Evolutionary conservation across 768 basidiomycete genomes (phyloP).

Genomic region (Mrakia gelida): DNA sequence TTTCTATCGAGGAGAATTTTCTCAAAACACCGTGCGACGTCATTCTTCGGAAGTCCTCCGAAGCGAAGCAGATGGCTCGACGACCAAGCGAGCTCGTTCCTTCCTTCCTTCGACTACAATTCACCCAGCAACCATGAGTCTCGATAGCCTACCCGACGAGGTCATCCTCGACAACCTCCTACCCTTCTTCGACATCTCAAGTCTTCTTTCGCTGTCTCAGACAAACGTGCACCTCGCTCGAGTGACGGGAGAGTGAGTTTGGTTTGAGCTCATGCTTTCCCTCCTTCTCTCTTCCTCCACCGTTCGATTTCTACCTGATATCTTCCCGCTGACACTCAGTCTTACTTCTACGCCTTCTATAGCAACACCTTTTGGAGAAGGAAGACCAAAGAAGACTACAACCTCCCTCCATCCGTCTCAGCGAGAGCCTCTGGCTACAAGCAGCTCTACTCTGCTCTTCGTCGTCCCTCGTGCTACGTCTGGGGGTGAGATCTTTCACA

Average conservation of each 20-base stretch:
- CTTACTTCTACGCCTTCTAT: no score
- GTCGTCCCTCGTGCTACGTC: conserved; percentile 24
- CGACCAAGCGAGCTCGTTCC: not conserved
- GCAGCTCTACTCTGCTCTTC: conserved; percentile 22
- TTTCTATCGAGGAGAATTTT: not conserved
- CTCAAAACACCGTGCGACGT: not conserved
- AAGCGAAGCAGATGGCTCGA: not conserved
- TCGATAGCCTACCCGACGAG: conserved; percentile 22
- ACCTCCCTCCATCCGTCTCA: conserved; percentile 20
- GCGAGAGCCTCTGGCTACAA: conserved; percentile 23
- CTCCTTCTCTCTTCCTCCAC: not conserved
- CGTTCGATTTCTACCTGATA: not conserved
- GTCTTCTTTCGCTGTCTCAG: not conserved
- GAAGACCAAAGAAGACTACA: conserved; percentile 9
- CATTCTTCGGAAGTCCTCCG: not conserved
- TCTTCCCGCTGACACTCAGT: not conserved
- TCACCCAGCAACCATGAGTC: not conserved
- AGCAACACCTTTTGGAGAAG: conserved; percentile 26
- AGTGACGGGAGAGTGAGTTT: conserved; percentile 20
- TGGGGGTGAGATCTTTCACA: conserved; percentile 17
- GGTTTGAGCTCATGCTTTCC: not conserved
- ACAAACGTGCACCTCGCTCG: conserved; percentile 1
- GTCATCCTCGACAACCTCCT: conserved; percentile 18
- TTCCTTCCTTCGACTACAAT: not conserved
- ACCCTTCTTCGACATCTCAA: conserved; percentile 1